Evolutionary conservation across 2,329 filamentous ascomycete species (phyloP).

Genomic region (Coniochaeta sp.): DNA sequence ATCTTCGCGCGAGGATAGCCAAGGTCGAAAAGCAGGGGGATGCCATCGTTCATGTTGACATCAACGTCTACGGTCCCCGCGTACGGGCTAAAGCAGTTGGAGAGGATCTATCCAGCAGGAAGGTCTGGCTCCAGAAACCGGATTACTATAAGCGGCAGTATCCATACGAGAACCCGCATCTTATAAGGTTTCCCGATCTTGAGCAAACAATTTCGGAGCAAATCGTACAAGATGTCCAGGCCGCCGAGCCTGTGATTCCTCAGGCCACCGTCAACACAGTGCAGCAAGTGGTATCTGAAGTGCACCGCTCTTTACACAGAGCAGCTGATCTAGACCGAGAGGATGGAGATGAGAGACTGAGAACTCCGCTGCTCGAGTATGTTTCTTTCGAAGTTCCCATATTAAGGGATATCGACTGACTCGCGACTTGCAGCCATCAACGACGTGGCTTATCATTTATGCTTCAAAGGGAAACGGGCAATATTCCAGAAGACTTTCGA

Average conservation of each 20-base stretch:
- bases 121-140: constrained; percentile 26
- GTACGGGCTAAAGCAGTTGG: constrained; percentile 15
- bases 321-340: constrained; percentile 11
- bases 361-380: constrained; percentile 16
- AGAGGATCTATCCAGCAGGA: constrained; percentile 16
- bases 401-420: background rate
- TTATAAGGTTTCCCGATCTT: constrained; percentile 13
- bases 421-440: constrained; percentile 24
- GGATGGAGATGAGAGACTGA: constrained; percentile 14
- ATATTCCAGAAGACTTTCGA: constrained; percentile 19
- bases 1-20: constrained; percentile 16
- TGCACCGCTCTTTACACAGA: constrained; percentile 13
- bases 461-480: constrained; percentile 27
- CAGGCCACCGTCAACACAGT: constrained; percentile 1
- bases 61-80: constrained; percentile 27
- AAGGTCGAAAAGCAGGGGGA: constrained; percentile 17
- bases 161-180: constrained; percentile 23
- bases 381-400: background rate
- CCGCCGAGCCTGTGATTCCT: constrained; percentile 1
- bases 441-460: constrained; percentile 28
- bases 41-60: constrained; percentile 21
- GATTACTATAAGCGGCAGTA: constrained; percentile 11
- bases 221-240: background rate
- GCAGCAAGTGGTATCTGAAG: constrained; percentile 8
- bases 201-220: constrained; percentile 6